Percentiles rank a stretch among this genome's conserved stretches.
Conservation (phyloP, 225 moss, liverwort and hornwort species). For the Pleurozium schreberi region DNA sequence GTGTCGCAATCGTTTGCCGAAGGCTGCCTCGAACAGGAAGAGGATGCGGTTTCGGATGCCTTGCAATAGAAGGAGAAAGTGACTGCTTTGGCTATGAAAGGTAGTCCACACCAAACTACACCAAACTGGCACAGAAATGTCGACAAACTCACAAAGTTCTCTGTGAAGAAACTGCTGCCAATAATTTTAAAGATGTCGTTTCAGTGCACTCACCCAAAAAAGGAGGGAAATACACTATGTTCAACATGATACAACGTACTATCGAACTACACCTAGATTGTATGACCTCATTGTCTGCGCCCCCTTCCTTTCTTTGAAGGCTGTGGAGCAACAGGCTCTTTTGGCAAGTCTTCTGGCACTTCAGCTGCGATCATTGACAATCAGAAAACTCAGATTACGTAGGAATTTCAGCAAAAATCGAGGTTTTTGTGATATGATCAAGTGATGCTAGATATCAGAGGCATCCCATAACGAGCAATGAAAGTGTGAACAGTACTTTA, state of each 20-base stretch:
- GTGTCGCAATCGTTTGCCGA: background rate
- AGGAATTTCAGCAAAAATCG: background rate
- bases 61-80: background rate
- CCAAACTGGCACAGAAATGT: background rate
- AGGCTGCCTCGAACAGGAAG: background rate
- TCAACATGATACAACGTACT: slow-evolving; percentile 1
- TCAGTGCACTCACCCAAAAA: slow-evolving; percentile 21
- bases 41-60: background rate
- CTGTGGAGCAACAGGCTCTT: slow-evolving; percentile 43
- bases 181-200: background rate
- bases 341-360: slow-evolving; percentile 75
- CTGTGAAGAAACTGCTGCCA: background rate
- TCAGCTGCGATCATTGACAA: slow-evolving; percentile 35
- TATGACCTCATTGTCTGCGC: slow-evolving; percentile 60
- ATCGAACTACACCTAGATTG: background rate
- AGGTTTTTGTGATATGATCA: background rate
- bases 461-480: background rate
- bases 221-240: slow-evolving; percentile 12
- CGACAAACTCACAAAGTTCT: background rate
- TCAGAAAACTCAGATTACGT: background rate
- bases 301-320: slow-evolving; percentile 87
- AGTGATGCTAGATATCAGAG: background rate
- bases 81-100: background rate
- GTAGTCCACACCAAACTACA: background rate
- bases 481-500: background rate